Base-by-base conservation (phyloP, 164 flowering plant genomes). In the Aristolochia fimbriata region DNA sequence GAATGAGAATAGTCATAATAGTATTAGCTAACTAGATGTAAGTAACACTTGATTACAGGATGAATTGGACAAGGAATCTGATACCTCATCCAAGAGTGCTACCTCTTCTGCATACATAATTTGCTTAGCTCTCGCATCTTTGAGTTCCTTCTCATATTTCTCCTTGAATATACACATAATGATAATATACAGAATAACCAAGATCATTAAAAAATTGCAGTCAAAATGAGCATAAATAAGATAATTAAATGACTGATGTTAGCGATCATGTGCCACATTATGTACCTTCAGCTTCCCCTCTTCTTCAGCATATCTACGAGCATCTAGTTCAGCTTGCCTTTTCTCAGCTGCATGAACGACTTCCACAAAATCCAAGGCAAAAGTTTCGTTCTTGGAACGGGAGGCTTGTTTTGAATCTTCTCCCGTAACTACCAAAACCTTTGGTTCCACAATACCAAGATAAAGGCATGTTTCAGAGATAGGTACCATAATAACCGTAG, bases 51-150 rank as follows among this genome's bases (percentile, higher is more conserved):
- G 15, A 15, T 24, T 4, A 20, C 15, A 52, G 30, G 13, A 22
- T 22, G 56, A 14, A 49, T 8, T 16, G 15, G 52, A 17, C 52
- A 49, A 52, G 23, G 56, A 16, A 17, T 22, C 31, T 23, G 10
- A 37, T 23, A 94, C 99, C 97, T 94, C 86, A 49, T 94, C 93
- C 68, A 94, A 68, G 47, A 91, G 78, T 20, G 95, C 93, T 48
- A 82, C 93, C 74, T 92, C 88, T 78, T 94, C 97, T 58, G 93
- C 96, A 80, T 75, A 91, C 97, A 91, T 91, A 49, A 94, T 85
- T 73, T 91, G 86, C 69, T 88, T 82, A 14, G 86, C 97, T 75
- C 87, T 80, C 24, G 87, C 87, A 83, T 94, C 99, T 76, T 81
- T 86, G 58, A 91, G 69, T 62, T 83, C 90, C 65, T 82, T 86